phyloP scores from a whole-genome alignment of 208 protist genomes.

The Borovskyia barvae region DNA sequence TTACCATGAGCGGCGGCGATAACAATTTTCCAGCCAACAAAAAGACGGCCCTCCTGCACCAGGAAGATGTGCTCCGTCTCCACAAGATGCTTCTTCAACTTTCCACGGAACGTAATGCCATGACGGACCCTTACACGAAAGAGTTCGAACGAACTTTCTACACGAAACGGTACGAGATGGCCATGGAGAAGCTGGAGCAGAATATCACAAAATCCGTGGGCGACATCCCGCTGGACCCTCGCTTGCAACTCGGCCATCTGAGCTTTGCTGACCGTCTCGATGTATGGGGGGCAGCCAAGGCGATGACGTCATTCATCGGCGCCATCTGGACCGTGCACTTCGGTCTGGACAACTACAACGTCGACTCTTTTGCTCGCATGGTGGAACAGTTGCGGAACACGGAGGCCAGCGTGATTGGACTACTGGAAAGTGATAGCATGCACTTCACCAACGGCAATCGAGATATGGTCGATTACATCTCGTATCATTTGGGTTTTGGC shows the following conservation, averaged over 20 bases:
- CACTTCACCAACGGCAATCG: conserved; percentile 70
- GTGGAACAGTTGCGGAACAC: conserved; percentile 37
- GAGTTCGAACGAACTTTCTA: conserved; percentile 36
- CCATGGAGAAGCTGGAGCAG: conserved; percentile 31
- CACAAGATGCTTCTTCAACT: conserved; percentile 56
- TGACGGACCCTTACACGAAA: conserved; percentile 42
- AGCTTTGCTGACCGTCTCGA: conserved; percentile 25
- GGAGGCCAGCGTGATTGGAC: conserved; percentile 52
- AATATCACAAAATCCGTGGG: conserved; percentile 33
- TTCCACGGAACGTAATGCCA: conserved; percentile 33
- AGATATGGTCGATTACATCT: conserved; percentile 74
- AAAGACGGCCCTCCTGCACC: conserved; percentile 34
- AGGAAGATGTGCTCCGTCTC: conserved; percentile 53
- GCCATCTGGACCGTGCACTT: conserved; percentile 86
- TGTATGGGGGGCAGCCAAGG: conserved; percentile 61
- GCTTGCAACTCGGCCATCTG: conserved; percentile 21
- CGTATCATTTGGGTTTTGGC: conserved; percentile 69
- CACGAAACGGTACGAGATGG: conserved; percentile 30
- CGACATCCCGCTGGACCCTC: conserved; percentile 13
- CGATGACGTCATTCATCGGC: conserved; percentile 73
- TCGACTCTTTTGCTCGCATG: conserved; percentile 65
- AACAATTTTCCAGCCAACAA: conserved; percentile 38
- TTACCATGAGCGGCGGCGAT: conserved; percentile 29
- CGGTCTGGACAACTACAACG: conserved; percentile 73
- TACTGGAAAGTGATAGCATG: conserved; percentile 80